A percentile compares a stretch with the other conserved stretches of the same genome.
Evolutionary conservation across 345 rosid species (phyloP).

Genomic region (Dipteronia sinensis): DNA sequence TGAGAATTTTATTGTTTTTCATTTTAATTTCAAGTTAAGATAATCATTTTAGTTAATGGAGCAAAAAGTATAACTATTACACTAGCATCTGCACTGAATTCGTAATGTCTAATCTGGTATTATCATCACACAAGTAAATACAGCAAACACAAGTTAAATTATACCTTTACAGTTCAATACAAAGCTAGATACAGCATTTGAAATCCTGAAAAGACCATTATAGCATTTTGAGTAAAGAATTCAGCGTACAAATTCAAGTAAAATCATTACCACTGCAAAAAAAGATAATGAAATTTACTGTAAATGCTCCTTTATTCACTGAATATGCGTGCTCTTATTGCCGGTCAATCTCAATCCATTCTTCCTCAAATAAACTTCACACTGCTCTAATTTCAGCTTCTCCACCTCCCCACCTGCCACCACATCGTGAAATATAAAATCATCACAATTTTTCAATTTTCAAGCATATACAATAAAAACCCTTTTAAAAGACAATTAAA

Average conservation of each 20-base stretch:
- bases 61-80: not conserved
- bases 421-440: constrained; percentile 12
- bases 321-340: constrained; percentile 45
- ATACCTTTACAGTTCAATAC: constrained; percentile 59
- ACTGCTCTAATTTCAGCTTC: constrained; percentile 58
- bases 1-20: too few relatives aligned
- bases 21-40: too few relatives aligned
- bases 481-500: not conserved
- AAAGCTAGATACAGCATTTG: constrained; percentile 50
- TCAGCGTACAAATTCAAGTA: not conserved
- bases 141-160: not conserved
- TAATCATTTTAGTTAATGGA: not conserved
- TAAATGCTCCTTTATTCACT: constrained; percentile 57
- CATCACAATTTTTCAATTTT: constrained; percentile 12
- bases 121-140: not conserved
- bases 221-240: not conserved
- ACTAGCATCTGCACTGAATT: not conserved
- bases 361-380: constrained; percentile 62
- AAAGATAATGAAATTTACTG: constrained; percentile 38
- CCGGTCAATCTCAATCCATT: constrained; percentile 59
- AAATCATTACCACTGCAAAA: not conserved
- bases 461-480: constrained; percentile 1
- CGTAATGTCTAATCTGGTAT: not conserved
- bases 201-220: not conserved
- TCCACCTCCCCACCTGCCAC: constrained; percentile 53